Conservation (phyloP, 2,329 filamentous ascomycete genomes). For the Nectriaceae sp. region DNA sequence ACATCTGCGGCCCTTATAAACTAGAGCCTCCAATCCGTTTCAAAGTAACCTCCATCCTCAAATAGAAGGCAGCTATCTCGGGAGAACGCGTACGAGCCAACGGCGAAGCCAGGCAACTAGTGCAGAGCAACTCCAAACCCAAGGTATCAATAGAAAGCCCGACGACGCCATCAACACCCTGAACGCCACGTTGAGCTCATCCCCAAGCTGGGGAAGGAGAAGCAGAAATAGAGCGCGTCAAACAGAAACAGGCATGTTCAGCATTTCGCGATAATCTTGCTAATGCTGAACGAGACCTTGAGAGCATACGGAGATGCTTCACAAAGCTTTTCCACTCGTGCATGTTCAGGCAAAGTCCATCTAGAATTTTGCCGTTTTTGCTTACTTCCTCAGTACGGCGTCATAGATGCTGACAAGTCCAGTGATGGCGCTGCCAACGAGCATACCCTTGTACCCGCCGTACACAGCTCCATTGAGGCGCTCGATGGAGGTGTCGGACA, state of each 20-base stretch:
- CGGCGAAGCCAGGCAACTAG: neutral
- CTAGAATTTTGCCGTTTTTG: neutral
- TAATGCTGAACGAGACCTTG: too few species aligned
- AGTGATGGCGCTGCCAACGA: conserved; percentile 69
- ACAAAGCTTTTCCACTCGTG: neutral
- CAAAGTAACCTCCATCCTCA: too few species aligned
- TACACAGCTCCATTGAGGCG: conserved; percentile 68
- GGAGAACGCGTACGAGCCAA: too few species aligned
- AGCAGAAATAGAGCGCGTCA: conserved; percentile 13
- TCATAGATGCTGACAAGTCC: conserved; percentile 74
- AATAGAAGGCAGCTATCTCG: too few species aligned
- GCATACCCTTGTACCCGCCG: conserved; percentile 69
- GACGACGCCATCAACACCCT: conserved; percentile 32
- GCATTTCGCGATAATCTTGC: neutral
- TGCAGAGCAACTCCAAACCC: neutral
- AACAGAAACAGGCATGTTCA: conserved; percentile 1
- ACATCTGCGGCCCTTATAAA: too few species aligned
- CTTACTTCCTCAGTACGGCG: conserved; percentile 70
- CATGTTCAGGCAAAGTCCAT: neutral
- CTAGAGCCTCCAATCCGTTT: too few species aligned
- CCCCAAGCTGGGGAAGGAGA: conserved; percentile 3
- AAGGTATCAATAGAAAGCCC: conserved; percentile 18
- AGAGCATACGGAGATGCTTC: too few species aligned
- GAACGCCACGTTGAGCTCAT: conserved; percentile 28
- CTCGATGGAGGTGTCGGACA: conserved; percentile 60